A percentile compares a stretch with the other conserved stretches of the same genome.
Conservation (phyloP, 257 asterid species). For the Catharanthus roseus region DNA sequence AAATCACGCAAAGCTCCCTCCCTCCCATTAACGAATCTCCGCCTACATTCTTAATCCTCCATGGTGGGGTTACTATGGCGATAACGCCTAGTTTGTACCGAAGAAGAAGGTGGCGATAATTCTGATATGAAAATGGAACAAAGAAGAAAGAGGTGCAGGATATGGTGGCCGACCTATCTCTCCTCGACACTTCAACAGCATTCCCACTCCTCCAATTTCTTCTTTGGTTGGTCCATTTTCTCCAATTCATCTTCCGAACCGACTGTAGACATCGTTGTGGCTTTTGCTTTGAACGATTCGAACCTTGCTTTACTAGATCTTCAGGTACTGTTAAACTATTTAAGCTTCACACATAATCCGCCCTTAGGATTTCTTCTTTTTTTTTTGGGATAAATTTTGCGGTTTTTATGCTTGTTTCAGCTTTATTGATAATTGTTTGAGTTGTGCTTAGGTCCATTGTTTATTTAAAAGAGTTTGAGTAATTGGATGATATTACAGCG, state of each 20-base stretch:
- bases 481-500: background rate
- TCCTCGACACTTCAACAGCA: conserved; percentile 30
- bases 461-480: background rate
- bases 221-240: conserved; percentile 75
- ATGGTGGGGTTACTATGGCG: background rate
- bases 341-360: background rate
- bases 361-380: background rate
- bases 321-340: conserved; percentile 30
- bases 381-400: background rate
- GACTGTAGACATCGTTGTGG: conserved; percentile 64
- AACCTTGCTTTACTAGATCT: conserved; percentile 40
- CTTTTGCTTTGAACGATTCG: conserved; percentile 48
- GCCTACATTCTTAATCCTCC: background rate
- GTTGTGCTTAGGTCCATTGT: background rate
- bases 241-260: conserved; percentile 48
- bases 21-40: conserved; percentile 4
- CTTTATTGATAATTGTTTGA: background rate
- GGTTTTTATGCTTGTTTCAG: background rate
- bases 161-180: conserved; percentile 85
- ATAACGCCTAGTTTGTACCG: background rate
- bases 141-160: conserved; percentile 56
- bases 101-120: background rate
- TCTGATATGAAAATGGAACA: conserved; percentile 18
- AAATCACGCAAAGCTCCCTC: too few species aligned
- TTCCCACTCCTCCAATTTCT: conserved; percentile 29